These are phyloP conservation scores for Pinus albicaulis DNA, from an alignment of 75 land plant species.

Conservation along the genomic window DNA sequence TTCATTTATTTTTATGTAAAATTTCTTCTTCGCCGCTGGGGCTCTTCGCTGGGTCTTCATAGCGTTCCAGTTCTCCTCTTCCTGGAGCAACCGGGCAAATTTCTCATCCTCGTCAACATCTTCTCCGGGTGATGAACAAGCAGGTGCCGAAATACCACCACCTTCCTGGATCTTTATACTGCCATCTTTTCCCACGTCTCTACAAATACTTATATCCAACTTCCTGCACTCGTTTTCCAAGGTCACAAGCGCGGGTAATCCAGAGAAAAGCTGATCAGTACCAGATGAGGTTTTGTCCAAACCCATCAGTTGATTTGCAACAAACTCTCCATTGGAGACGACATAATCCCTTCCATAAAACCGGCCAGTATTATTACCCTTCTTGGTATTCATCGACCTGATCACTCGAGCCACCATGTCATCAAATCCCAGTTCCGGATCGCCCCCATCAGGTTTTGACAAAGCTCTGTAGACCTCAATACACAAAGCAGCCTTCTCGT, in stretches of 20 bases:
- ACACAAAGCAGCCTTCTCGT: constrained; percentile 68
- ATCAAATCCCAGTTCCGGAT: constrained; percentile 63
- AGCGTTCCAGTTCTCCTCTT: constrained; percentile 70
- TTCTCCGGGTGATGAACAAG: constrained; percentile 4
- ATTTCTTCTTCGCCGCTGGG: constrained; percentile 9
- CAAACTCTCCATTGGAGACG: constrained; percentile 61
- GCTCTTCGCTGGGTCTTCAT: constrained; percentile 26
- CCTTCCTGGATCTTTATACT: constrained; percentile 8
- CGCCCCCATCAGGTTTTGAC: constrained; percentile 68
- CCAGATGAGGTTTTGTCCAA: constrained; percentile 58
- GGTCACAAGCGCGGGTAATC: constrained; percentile 62
- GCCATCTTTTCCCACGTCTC: not conserved
- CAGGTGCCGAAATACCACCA: not conserved
- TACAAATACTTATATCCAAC: not conserved
- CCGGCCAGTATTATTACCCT: constrained; percentile 25
- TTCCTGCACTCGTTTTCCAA: constrained; percentile 51
- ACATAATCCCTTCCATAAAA: constrained; percentile 61
- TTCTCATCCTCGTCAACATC: constrained; percentile 72
- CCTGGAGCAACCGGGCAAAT: constrained; percentile 77
- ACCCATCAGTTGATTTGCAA: constrained; percentile 66
- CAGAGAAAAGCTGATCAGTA: constrained; percentile 52
- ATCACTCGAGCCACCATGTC: constrained; percentile 73
- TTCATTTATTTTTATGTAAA: constrained; percentile 91
- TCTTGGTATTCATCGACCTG: constrained; percentile 52
- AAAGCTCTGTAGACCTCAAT: constrained; percentile 70